Percentiles rank a stretch among this genome's conserved stretches.
Conservation (phyloP, 352 stramenopile genomes). For the Thalassiosira oceanica region DNA sequence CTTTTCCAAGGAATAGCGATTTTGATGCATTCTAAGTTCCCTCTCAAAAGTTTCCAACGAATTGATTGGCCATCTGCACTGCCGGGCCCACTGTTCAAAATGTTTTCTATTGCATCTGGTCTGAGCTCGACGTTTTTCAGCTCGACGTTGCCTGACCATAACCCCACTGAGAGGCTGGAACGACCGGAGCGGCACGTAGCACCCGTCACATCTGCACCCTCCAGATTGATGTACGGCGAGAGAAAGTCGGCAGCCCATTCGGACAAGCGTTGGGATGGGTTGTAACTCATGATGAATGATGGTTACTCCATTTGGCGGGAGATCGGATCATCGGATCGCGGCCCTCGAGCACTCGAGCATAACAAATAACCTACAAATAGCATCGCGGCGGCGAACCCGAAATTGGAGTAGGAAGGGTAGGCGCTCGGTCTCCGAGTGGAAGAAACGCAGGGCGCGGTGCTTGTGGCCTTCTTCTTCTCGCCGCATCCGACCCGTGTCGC, state of each 20-base stretch:
- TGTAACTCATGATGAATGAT: no score
- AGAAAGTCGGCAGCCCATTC: constrained; percentile 43
- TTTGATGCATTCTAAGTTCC: constrained; percentile 44
- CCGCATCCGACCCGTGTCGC: no score
- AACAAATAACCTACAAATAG: no score
- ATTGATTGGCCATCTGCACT: constrained; percentile 25
- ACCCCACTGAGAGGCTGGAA: constrained; percentile 38
- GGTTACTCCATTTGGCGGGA: no score
- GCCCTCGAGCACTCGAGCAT: no score
- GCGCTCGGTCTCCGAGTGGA: no score
- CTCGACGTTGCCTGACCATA: constrained; percentile 56
- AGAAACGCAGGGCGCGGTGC: no score
- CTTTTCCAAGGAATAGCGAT: constrained; percentile 53
- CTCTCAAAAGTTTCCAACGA: constrained; percentile 48
- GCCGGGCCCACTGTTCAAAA: constrained; percentile 24
- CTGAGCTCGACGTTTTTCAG: constrained; percentile 50
- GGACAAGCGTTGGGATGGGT: constrained; percentile 45
- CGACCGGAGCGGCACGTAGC: neutral
- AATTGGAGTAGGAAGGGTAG: no score
- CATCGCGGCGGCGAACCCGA: no score
- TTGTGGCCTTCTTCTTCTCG: no score
- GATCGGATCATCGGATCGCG: no score
- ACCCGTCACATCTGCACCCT: constrained; percentile 16
- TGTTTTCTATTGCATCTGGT: constrained; percentile 49
- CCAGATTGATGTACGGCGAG: constrained; percentile 53